phyloP scores from a whole-genome alignment of 2,329 filamentous ascomycete species.

The Aspergillus flavus region DNA sequence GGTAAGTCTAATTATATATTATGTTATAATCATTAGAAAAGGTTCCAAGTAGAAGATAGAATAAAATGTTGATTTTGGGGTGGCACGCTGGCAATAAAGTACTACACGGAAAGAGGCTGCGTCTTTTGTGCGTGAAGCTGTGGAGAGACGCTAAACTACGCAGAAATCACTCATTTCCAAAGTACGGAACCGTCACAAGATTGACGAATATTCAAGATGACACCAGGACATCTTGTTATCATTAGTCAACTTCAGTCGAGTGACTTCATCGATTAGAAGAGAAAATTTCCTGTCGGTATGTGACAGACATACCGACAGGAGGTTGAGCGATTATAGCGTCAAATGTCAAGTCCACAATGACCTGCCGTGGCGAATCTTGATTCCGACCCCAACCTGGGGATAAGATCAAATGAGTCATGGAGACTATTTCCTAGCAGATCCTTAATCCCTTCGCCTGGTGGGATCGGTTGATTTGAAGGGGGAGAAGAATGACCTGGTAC shows the following conservation, averaged over 20 bases:
- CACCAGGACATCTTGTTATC: not conserved
- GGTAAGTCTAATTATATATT: not conserved
- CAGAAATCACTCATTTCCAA: conserved; percentile 40
- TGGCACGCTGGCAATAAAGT: conserved; percentile 4
- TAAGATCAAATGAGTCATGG: not conserved
- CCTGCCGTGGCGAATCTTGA: not conserved
- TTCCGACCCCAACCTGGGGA: not conserved
- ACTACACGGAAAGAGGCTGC: conserved; percentile 23
- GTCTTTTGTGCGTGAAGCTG: conserved; percentile 34
- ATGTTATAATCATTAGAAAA: not conserved
- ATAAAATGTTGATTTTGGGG: conserved; percentile 1
- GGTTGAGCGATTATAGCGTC: not conserved
- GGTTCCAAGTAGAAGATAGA: not conserved
- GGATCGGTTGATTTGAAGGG: not conserved
- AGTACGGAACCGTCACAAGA: not conserved
- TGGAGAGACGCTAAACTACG: conserved; percentile 27
- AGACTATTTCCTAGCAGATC: not conserved
- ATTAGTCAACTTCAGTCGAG: not conserved
- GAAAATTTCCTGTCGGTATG: not conserved
- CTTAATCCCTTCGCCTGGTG: not conserved
- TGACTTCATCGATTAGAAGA: not conserved
- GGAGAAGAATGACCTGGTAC: not conserved
- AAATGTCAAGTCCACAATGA: not conserved
- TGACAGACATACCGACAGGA: not conserved
- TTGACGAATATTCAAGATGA: not conserved